phyloP scores from a whole-genome alignment of 108 stramenopile species.

The Conticribra guillardii region DNA sequence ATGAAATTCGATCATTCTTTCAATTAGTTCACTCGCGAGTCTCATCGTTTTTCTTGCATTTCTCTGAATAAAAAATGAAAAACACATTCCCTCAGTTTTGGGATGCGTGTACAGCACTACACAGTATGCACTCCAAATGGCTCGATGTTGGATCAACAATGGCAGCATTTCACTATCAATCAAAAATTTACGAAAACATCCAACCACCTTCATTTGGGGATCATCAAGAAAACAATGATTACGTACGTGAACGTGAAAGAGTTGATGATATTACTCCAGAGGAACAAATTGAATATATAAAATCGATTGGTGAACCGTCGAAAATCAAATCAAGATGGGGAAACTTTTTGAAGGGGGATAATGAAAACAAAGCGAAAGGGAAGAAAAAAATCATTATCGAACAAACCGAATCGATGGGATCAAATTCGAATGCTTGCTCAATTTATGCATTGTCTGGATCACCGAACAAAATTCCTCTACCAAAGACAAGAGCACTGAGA shows the following conservation, averaged over 20 bases:
- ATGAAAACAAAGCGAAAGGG: conserved; percentile 1
- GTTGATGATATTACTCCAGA: conserved; percentile 6
- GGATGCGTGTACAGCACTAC: conserved; percentile 73
- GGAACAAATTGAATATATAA: conserved; percentile 14
- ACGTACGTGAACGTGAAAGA: conserved; percentile 34
- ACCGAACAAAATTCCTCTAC: too few species aligned
- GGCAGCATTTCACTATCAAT: conserved; percentile 77
- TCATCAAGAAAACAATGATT: conserved; percentile 44
- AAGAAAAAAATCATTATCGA: too few species aligned
- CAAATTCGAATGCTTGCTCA: too few species aligned
- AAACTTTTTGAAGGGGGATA: conserved; percentile 13
- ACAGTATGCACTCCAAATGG: conserved; percentile 80
- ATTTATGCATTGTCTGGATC: too few species aligned
- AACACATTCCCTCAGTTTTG: conserved; percentile 62
- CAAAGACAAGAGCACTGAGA: too few species aligned
- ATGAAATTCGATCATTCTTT: background rate
- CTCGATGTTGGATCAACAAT: conserved; percentile 63
- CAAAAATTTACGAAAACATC: conserved; percentile 46
- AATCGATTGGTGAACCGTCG: background rate
- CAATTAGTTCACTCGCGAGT: background rate
- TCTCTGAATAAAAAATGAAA: background rate
- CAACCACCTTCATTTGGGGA: conserved; percentile 74
- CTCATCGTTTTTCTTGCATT: conserved; percentile 1
- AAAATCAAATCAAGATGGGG: background rate
- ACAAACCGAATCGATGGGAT: too few species aligned